Percentiles rank a stretch among this genome's conserved stretches.
Evolutionary conservation across 306 rosid genomes (phyloP).

Genomic region (Quercus agrifolia): DNA sequence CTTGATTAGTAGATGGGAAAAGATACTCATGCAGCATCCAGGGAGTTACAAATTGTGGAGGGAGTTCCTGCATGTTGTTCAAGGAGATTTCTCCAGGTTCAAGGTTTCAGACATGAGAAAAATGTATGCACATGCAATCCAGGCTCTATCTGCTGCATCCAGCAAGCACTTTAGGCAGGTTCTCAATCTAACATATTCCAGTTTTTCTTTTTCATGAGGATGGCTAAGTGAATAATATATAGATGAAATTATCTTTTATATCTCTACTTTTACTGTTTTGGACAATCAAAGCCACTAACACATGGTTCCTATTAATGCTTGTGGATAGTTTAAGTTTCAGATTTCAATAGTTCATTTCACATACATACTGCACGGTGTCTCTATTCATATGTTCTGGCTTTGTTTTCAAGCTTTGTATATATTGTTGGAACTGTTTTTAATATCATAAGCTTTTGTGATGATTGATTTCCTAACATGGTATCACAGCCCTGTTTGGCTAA

Average conservation of each 20-base stretch:
- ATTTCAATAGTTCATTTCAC: background rate
- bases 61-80: slow-evolving; percentile 77
- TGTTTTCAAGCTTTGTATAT: background rate
- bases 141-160: slow-evolving; percentile 83
- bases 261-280: background rate
- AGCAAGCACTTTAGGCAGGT: slow-evolving; percentile 98
- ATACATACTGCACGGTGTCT: background rate
- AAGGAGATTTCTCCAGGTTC: slow-evolving; percentile 88
- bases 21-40: slow-evolving; percentile 69
- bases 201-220: background rate
- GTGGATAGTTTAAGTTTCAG: background rate
- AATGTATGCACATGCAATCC: slow-evolving; percentile 87
- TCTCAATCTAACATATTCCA: slow-evolving; percentile 40
- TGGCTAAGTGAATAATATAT: background rate
- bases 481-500: background rate
- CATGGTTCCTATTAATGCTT: background rate
- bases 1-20: slow-evolving; percentile 81
- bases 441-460: background rate
- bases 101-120: slow-evolving; percentile 87
- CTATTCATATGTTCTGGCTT: background rate
- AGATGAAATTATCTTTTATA: background rate
- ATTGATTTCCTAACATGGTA: background rate
- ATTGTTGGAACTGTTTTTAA: background rate
- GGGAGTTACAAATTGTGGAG: slow-evolving; percentile 78
- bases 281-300: background rate